phyloP scores from a whole-genome alignment of 345 rosid genomes.

The Brassica rapa region DNA sequence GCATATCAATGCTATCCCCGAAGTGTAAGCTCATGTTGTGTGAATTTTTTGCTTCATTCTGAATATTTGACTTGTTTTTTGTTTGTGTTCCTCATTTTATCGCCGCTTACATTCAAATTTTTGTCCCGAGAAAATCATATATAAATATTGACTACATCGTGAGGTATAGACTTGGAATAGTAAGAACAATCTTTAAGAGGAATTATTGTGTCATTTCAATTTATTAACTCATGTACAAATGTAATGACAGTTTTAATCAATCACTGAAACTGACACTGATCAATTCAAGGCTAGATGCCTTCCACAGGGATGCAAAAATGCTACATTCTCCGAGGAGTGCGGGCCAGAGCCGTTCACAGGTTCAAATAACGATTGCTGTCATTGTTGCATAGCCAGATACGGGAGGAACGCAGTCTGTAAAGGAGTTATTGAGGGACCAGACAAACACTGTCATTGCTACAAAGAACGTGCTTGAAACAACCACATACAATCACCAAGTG shows the following conservation, averaged over 20 bases:
- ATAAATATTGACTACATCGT: not conserved
- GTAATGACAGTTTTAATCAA: not conserved
- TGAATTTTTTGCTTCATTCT: no score
- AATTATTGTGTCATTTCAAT: not conserved
- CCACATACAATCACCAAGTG: not conserved
- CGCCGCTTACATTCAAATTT: not conserved
- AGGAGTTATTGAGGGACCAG: constrained; percentile 3
- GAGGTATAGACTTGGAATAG: not conserved
- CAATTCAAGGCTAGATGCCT: not conserved
- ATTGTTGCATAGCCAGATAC: not conserved
- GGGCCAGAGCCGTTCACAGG: not conserved
- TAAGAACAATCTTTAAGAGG: not conserved
- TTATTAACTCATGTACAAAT: not conserved
- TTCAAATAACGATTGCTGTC: constrained; percentile 3
- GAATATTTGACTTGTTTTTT: not conserved
- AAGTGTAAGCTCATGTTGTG: no score
- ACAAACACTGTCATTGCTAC: constrained; percentile 7
- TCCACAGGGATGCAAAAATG: constrained; percentile 6
- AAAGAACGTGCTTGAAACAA: constrained; percentile 1
- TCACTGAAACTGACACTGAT: not conserved
- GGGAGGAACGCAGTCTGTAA: not conserved
- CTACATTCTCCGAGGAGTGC: constrained; percentile 6
- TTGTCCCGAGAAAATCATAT: not conserved
- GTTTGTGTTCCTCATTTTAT: not conserved
- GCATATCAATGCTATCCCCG: no score